Evolutionary conservation across 169 alveolate genomes (phyloP).

Genomic region (Eimeria brunetti): DNA sequence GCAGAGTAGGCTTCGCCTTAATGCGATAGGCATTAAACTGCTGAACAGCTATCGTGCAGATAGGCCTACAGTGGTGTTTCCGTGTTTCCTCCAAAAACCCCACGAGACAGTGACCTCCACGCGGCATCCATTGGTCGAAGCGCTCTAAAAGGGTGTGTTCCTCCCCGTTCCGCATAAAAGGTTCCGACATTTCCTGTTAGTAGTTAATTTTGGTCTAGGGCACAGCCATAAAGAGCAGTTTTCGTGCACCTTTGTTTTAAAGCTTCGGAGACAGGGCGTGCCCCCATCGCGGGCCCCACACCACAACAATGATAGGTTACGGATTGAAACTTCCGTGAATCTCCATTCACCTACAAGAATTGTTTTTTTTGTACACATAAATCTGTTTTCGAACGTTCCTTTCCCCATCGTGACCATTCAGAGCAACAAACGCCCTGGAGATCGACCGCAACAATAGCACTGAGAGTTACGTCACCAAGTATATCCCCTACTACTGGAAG

Average conservation of each 20-base stretch:
- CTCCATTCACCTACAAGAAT: neutral
- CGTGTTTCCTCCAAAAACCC: neutral
- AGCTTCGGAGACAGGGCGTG: constrained; percentile 3
- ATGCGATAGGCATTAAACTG: neutral
- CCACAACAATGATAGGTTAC: neutral
- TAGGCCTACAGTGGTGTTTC: neutral
- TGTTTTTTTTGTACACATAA: neutral
- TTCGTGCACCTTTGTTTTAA: neutral
- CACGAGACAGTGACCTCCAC: neutral
- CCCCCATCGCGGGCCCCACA: constrained; percentile 23
- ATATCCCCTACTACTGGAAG: neutral
- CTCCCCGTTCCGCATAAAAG: neutral
- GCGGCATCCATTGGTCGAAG: neutral
- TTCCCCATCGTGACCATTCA: neutral
- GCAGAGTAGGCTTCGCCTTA: neutral
- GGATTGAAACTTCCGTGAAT: neutral
- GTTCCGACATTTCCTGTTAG: no score
- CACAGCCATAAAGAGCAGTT: neutral
- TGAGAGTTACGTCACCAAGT: neutral
- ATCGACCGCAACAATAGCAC: neutral
- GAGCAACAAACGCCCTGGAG: no score
- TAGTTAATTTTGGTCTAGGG: neutral
- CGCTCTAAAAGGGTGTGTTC: neutral
- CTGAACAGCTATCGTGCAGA: neutral
- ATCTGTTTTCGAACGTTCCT: neutral